Evolutionary conservation across 1,284 basidiomycete species (phyloP).

Genomic region (Neotropicomus parvogracilis): DNA sequence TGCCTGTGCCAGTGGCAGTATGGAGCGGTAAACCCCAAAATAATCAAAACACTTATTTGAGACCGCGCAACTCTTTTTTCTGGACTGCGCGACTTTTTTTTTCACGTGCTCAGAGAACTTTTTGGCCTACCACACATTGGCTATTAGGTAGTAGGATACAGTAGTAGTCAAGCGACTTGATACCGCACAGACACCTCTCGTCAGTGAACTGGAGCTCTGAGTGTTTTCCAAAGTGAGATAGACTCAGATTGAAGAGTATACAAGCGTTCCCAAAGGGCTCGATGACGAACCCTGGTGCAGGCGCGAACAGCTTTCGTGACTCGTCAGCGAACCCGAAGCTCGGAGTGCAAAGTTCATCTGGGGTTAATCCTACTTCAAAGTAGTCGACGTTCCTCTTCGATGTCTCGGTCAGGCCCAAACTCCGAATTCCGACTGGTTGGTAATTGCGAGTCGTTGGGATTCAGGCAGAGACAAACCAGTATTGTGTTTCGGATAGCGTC

Average conservation of each 20-base stretch:
- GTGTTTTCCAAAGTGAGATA: constrained; percentile 90
- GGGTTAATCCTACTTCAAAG: constrained; percentile 85
- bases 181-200: constrained; percentile 80
- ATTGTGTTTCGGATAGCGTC: constrained; percentile 86
- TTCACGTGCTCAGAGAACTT: too few relatives aligned
- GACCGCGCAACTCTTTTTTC: too few relatives aligned
- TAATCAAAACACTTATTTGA: too few relatives aligned
- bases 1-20: too few relatives aligned
- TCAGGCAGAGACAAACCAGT: constrained; percentile 90
- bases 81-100: too few relatives aligned
- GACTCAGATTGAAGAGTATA: constrained; percentile 88
- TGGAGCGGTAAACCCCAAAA: too few relatives aligned
- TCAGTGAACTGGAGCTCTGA: constrained; percentile 93
- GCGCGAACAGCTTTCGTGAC: too few relatives aligned
- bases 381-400: constrained; percentile 62
- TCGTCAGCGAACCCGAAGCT: too few relatives aligned
- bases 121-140: too few relatives aligned
- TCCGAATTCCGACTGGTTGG: constrained; percentile 94
- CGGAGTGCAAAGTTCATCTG: constrained; percentile 83
- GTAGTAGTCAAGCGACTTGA: constrained; percentile 97
- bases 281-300: constrained; percentile 92
- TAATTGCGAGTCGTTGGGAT: constrained; percentile 92
- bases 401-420: constrained; percentile 78
- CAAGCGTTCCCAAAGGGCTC: constrained; percentile 90
- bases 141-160: constrained; percentile 94